Evolutionary conservation across 495 filamentous ascomycete genomes (phyloP), one percentile per base, ranked within the genome.

Genomic region (Chaetomidium leptoderma): DNA sequence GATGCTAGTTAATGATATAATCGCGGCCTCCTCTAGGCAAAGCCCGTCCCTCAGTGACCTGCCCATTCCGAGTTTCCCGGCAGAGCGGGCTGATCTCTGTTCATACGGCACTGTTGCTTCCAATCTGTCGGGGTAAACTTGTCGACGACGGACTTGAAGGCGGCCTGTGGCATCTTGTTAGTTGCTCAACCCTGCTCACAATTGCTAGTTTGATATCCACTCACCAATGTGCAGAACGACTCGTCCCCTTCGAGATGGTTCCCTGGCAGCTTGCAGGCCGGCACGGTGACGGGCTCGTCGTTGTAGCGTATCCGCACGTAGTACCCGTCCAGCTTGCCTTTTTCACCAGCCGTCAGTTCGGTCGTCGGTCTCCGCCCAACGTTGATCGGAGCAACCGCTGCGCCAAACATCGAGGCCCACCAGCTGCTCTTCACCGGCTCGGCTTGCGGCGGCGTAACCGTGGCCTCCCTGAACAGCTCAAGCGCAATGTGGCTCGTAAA

Each of bases 261-360:
- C 29, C 89, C 89, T 1, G 78, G 69, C 33, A 77, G 72, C 57
- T 79, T 83, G 67, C 93, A 98, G 27, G 90, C 91, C 6, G 91
- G 92, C 49, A 97, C 81, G 10, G 76, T 79, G 63, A 97, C 80
- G 0, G 88, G 82, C 39, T 78, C 76, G 69, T 97, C 92, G 62
- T 98, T 97, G 71, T 93, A 97, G 53, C 91, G 81, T 54, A 98
- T 70, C n/a, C 93, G 84, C n/a, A 98, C 92, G 73, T 88, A 98
- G 74, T 96, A 90, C 2, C 76, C 85, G 53, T 81, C 80, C 24
- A 86, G 69, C 63, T 73, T 83, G 44, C 70, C 59, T 69, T 76
- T 77, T 57, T 89, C 81, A 1, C 66, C 58, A 0, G 70, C 58
- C 1, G 74, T 75, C 17, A 88, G 66, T 4, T 80, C 73, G 3